Evolutionary conservation across 2,329 filamentous ascomycete genomes (phyloP).

Genomic region (Aspergillus fumigatiaffinis): DNA sequence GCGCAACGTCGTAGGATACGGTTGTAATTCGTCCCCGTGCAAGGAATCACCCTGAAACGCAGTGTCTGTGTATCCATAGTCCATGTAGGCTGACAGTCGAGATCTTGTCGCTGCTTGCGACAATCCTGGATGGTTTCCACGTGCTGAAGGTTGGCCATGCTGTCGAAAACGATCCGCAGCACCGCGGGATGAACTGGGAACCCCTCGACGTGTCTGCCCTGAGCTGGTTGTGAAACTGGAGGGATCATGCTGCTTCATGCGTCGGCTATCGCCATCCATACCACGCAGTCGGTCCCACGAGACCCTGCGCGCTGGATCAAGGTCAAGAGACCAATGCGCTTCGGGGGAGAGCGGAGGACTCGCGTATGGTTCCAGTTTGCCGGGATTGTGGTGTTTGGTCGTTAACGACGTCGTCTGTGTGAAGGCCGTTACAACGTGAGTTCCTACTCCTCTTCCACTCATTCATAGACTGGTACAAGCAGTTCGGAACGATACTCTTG

Average conservation of each 20-base stretch:
- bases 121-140: slow-evolving; percentile 33
- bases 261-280: slow-evolving; percentile 75
- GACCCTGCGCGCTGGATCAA: slow-evolving; percentile 57
- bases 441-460: background rate
- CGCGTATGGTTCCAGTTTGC: slow-evolving; percentile 64
- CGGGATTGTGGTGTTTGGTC: slow-evolving; percentile 17
- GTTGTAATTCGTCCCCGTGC: slow-evolving; percentile 52
- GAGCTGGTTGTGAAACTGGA: slow-evolving; percentile 54
- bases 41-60: slow-evolving; percentile 44
- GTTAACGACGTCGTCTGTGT: background rate
- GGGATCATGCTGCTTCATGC: slow-evolving; percentile 71
- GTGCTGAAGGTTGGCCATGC: slow-evolving; percentile 26
- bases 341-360: slow-evolving; percentile 62
- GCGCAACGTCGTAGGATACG: slow-evolving; percentile 64
- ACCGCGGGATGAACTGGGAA: slow-evolving; percentile 49
- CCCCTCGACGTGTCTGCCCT: slow-evolving; percentile 47
- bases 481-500: background rate
- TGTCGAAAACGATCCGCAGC: slow-evolving; percentile 42
- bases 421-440: background rate
- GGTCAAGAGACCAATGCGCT: slow-evolving; percentile 54
- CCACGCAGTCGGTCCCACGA: slow-evolving; percentile 54
- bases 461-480: background rate
- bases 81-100: slow-evolving; percentile 37
- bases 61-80: slow-evolving; percentile 57
- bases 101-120: slow-evolving; percentile 34